Evolutionary conservation across 2,329 filamentous ascomycete species (phyloP).

Genomic region (Rosellinia necatrix): DNA sequence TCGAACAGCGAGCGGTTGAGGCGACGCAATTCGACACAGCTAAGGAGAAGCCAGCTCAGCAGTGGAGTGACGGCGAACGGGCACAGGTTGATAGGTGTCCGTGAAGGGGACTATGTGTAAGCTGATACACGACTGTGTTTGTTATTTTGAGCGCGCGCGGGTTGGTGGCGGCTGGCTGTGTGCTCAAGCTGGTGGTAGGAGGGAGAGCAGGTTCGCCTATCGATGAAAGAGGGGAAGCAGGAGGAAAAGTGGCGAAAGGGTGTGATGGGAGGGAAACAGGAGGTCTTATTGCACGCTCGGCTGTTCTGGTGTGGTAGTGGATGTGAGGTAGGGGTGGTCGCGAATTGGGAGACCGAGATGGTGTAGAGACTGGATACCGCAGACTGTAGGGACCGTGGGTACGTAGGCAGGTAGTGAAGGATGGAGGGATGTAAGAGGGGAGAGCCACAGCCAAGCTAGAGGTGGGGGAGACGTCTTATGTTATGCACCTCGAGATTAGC

Average conservation of each 20-base stretch:
- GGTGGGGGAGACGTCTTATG: constrained; percentile 33
- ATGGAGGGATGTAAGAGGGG: constrained; percentile 23
- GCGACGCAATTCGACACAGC: constrained; percentile 21
- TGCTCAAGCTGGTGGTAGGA: constrained; percentile 6
- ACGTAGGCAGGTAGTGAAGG: too few relatives aligned
- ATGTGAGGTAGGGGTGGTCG: constrained; percentile 34
- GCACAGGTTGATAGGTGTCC: constrained; percentile 18
- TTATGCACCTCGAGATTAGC: constrained; percentile 37
- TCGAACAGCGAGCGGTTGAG: constrained; percentile 12
- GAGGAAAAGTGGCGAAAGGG: constrained; percentile 40
- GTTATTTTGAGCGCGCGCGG: constrained; percentile 34
- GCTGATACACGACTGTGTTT: constrained; percentile 27
- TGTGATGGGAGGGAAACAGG: constrained; percentile 35
- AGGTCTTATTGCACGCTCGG: constrained; percentile 41
- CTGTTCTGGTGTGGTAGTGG: constrained; percentile 4
- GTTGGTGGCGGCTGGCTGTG: background rate
- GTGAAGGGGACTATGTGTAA: background rate
- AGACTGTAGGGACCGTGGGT: too few relatives aligned
- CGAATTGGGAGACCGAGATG: constrained; percentile 35
- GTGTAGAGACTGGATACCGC: too few relatives aligned
- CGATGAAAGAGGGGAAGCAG: constrained; percentile 30
- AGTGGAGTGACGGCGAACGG: constrained; percentile 24
- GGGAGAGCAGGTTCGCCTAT: constrained; percentile 12
- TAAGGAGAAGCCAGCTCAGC: constrained; percentile 13
- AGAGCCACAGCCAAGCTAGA: constrained; percentile 24